These are phyloP conservation scores for Ogataea hybrid DNA, from an alignment of 1,139 yeast genomes.

Conservation along the genomic window DNA sequence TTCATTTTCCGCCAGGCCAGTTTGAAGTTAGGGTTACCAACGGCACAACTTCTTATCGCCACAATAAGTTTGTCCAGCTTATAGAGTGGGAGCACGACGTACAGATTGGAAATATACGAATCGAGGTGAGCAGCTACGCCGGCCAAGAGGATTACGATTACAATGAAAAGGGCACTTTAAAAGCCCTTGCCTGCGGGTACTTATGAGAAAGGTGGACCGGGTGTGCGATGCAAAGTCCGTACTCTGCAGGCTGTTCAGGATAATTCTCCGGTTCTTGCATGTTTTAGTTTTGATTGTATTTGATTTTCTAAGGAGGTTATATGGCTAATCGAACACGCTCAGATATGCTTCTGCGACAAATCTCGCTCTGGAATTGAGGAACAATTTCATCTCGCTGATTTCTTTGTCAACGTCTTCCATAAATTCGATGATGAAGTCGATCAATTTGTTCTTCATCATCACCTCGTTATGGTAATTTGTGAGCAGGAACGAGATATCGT, in stretches of 20 bases:
- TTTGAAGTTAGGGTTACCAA: slow-evolving; percentile 47
- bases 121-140: slow-evolving; percentile 20
- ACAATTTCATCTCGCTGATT: slow-evolving; percentile 96
- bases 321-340: slow-evolving; percentile 58
- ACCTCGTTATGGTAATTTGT: slow-evolving; percentile 95
- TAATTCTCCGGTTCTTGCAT: slow-evolving; percentile 15
- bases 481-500: slow-evolving; percentile 88
- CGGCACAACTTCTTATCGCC: slow-evolving; percentile 48
- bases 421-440: slow-evolving; percentile 94
- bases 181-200: slow-evolving; percentile 34
- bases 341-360: slow-evolving; percentile 95
- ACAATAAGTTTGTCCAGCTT: slow-evolving; percentile 49
- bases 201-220: slow-evolving; percentile 14
- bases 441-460: slow-evolving; percentile 92
- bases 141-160: slow-evolving; percentile 9
- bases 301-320: slow-evolving; percentile 13
- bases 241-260: slow-evolving; percentile 30
- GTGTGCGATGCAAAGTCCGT: slow-evolving; percentile 13
- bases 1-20: slow-evolving; percentile 58
- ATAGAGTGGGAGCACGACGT: slow-evolving; percentile 68
- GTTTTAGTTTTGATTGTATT: slow-evolving; percentile 13
- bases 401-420: slow-evolving; percentile 99
- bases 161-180: slow-evolving; percentile 24
- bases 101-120: slow-evolving; percentile 21
- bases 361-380: slow-evolving; percentile 96